Conservation (phyloP, 495 filamentous ascomycete genomes). For the Penicillium maclennaniae region DNA sequence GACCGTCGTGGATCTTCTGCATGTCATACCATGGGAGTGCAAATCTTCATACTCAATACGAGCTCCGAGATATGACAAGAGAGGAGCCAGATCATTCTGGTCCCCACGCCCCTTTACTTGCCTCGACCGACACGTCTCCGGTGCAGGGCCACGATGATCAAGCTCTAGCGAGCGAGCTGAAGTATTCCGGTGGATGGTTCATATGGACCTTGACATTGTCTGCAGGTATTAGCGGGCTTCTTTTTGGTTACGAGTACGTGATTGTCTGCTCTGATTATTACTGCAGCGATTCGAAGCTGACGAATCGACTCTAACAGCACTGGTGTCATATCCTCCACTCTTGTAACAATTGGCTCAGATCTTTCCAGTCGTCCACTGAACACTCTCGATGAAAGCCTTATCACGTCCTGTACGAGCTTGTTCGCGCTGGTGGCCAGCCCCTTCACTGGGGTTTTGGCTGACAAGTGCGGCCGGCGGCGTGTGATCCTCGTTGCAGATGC, state of each 20-base stretch:
- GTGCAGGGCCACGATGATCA: slow-evolving; percentile 13
- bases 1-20: neutral
- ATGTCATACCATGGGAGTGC: neutral
- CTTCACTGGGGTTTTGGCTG: slow-evolving; percentile 69
- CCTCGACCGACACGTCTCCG: slow-evolving; percentile 10
- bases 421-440: slow-evolving; percentile 78
- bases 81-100: slow-evolving; percentile 23
- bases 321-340: slow-evolving; percentile 83
- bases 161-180: slow-evolving; percentile 8
- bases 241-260: slow-evolving; percentile 78
- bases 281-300: slow-evolving; percentile 16
- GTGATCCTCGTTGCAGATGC: slow-evolving; percentile 77
- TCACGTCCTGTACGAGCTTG: slow-evolving; percentile 78
- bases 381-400: slow-evolving; percentile 75
- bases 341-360: slow-evolving; percentile 72
- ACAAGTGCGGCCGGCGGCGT: slow-evolving; percentile 65
- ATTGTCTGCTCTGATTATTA: neutral
- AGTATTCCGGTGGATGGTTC: slow-evolving; percentile 38
- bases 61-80: slow-evolving; percentile 24
- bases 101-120: slow-evolving; percentile 31
- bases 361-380: slow-evolving; percentile 65
- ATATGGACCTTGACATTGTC: slow-evolving; percentile 76
- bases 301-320: slow-evolving; percentile 51
- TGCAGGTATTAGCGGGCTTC: slow-evolving; percentile 77
- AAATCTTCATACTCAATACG: slow-evolving; percentile 6